A percentile compares a stretch with the other conserved stretches of the same genome.
Evolutionary conservation across 2,329 filamentous ascomycete species (phyloP).

Genomic region (Penicillium sp.): DNA sequence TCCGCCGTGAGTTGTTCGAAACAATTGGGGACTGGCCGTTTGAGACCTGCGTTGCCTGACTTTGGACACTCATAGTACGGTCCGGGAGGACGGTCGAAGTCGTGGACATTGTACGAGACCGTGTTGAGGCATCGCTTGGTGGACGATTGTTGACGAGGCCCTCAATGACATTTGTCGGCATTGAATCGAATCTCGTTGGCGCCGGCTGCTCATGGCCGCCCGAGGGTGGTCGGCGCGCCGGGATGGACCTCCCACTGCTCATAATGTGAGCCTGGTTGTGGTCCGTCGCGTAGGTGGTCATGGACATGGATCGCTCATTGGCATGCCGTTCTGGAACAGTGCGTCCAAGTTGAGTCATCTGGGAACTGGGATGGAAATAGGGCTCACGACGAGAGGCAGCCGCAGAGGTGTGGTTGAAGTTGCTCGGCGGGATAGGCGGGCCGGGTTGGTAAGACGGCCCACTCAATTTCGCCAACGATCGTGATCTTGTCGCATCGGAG

Average conservation of each 20-base stretch:
- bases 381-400: slow-evolving; percentile 74
- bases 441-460: slow-evolving; percentile 64
- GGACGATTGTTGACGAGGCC: slow-evolving; percentile 32
- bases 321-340: slow-evolving; percentile 87
- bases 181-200: slow-evolving; percentile 35
- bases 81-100: slow-evolving; percentile 64
- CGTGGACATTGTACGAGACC: slow-evolving; percentile 79
- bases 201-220: slow-evolving; percentile 34
- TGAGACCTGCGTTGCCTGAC: slow-evolving; percentile 48
- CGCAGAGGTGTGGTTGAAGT: slow-evolving; percentile 63
- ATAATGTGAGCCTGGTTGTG: slow-evolving; percentile 79
- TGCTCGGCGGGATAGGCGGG: slow-evolving; percentile 51
- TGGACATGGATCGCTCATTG: slow-evolving; percentile 93
- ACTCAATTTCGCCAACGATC: slow-evolving; percentile 75
- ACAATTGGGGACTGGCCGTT: slow-evolving; percentile 51
- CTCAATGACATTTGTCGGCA: slow-evolving; percentile 51
- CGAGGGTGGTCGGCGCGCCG: slow-evolving; percentile 64
- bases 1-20: slow-evolving; percentile 58
- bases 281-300: slow-evolving; percentile 77
- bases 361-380: slow-evolving; percentile 57
- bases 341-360: slow-evolving; percentile 86
- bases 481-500: slow-evolving; percentile 81
- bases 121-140: slow-evolving; percentile 42
- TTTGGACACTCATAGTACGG: slow-evolving; percentile 55
- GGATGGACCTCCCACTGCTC: slow-evolving; percentile 79